Percentiles rank a stretch among this genome's conserved stretches.
Evolutionary conservation across 2,329 filamentous ascomycete genomes (phyloP).

Genomic region (Paramyrothecium sp.): DNA sequence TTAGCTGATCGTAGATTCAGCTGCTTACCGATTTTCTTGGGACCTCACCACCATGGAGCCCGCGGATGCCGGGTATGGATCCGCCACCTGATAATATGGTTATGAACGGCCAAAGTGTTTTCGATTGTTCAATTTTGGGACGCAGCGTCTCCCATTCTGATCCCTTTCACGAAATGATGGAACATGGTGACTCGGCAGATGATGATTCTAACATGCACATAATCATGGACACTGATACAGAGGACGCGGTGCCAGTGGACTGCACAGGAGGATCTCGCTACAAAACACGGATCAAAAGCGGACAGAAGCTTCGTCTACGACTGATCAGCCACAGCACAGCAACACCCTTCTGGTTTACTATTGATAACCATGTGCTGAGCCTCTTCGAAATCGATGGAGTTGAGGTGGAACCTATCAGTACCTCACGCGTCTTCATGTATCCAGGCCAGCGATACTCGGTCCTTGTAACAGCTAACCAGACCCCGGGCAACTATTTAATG

Average conservation of each 20-base stretch:
- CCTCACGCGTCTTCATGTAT: conserved; percentile 42
- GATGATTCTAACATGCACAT: not conserved
- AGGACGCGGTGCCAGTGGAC: not conserved
- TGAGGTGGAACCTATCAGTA: conserved; percentile 42
- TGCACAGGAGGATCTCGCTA: conserved; percentile 26
- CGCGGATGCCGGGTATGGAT: conserved; percentile 34
- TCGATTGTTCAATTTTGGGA: conserved; percentile 25
- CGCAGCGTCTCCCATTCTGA: not conserved
- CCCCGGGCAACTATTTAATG: conserved; percentile 13
- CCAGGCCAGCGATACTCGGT: conserved; percentile 49
- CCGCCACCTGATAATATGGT: conserved; percentile 37
- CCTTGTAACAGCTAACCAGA: conserved; percentile 41
- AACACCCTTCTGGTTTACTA: conserved; percentile 38
- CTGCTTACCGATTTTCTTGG: conserved; percentile 27
- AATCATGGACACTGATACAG: not conserved
- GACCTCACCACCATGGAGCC: conserved; percentile 27
- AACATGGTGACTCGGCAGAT: not conserved
- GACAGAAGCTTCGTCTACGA: conserved; percentile 27
- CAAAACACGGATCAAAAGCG: conserved; percentile 24
- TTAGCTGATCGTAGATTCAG: conserved; percentile 14
- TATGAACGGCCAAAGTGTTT: conserved; percentile 36
- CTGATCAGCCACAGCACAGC: conserved; percentile 39
- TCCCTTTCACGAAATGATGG: not conserved
- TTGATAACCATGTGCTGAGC: conserved; percentile 37
- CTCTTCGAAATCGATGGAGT: conserved; percentile 48